phyloP scores from a whole-genome alignment of 202 grass and related monocot species.

The Zoysia matrella region DNA sequence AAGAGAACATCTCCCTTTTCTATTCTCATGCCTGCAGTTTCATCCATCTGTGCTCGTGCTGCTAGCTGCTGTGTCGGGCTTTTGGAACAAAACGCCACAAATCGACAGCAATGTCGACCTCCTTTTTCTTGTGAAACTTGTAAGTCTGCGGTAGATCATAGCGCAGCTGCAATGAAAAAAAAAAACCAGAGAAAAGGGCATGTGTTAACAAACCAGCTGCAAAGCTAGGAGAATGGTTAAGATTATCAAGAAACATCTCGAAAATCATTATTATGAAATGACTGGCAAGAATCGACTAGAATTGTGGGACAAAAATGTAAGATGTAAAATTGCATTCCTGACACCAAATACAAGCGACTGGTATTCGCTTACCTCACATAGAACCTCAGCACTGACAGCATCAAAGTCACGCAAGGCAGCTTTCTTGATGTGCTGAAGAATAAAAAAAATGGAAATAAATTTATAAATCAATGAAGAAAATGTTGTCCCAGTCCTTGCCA shows the following conservation, averaged over 20 bases:
- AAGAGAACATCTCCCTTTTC: not conserved
- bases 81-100: constrained; percentile 85
- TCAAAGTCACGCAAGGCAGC: constrained; percentile 57
- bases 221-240: not conserved
- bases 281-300: not conserved
- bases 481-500: not conserved
- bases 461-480: not conserved
- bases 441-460: not conserved
- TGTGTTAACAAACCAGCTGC: not conserved
- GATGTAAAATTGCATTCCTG: not conserved
- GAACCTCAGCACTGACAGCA: constrained; percentile 60
- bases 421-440: constrained; percentile 75
- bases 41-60: not conserved
- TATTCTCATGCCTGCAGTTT: not conserved
- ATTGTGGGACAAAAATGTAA: not conserved
- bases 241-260: not conserved
- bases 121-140: constrained; percentile 88
- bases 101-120: constrained; percentile 76
- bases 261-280: not conserved
- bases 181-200: not conserved
- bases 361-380: constrained; percentile 66
- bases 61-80: constrained; percentile 12
- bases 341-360: not conserved
- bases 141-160: constrained; percentile 77
- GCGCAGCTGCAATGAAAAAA: constrained; percentile 55